Evolutionary conservation across 176 grass and related monocot species (phyloP).

Genomic region (Eremochloa ophiuroides): DNA sequence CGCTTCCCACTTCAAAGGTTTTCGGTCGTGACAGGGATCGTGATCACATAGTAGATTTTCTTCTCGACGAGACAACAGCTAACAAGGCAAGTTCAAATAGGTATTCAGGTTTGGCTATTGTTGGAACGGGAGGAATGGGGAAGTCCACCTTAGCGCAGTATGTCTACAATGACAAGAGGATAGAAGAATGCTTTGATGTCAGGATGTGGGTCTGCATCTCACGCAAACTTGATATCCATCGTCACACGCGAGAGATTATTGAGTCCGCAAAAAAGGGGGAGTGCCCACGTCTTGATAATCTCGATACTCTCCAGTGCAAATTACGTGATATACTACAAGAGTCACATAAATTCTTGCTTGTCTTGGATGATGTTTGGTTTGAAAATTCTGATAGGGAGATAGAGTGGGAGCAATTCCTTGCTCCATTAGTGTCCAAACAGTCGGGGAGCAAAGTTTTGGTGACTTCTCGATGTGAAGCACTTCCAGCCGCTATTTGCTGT

Average conservation of each 20-base stretch:
- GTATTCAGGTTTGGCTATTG: background rate
- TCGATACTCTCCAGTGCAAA: background rate
- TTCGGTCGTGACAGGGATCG: slow-evolving; percentile 10
- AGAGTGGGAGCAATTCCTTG: background rate
- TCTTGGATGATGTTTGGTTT: slow-evolving; percentile 28
- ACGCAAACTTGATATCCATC: background rate
- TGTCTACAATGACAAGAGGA: background rate
- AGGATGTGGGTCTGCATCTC: slow-evolving; percentile 34
- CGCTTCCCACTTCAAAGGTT: background rate
- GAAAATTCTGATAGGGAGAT: background rate
- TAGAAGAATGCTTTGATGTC: background rate
- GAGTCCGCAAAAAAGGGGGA: background rate
- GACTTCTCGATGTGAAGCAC: background rate
- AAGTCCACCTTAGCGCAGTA: slow-evolving; percentile 2
- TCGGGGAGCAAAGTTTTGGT: background rate
- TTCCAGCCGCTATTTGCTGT: background rate
- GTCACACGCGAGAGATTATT: background rate
- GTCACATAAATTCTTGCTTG: background rate
- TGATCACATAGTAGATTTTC: background rate
- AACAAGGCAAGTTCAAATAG: background rate
- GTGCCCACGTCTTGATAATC: background rate
- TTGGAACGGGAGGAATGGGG: background rate
- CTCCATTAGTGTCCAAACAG: background rate
- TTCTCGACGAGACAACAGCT: background rate
- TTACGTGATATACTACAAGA: background rate